phyloP scores from a whole-genome alignment of 1,284 basidiomycete genomes.

The Trichosporon sp. region DNA sequence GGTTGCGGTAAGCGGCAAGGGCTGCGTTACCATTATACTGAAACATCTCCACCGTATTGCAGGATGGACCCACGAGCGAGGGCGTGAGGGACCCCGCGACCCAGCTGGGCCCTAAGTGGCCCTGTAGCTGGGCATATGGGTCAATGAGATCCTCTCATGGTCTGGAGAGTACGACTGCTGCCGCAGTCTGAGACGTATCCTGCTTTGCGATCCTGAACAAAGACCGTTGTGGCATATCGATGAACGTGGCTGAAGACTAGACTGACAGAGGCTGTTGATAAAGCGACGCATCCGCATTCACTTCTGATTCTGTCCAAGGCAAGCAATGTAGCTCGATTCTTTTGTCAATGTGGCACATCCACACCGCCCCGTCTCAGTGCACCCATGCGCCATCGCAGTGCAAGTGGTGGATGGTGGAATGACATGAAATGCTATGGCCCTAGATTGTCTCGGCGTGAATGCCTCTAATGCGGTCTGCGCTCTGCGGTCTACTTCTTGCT shows the following conservation, averaged over 20 bases:
- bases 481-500: constrained; percentile 1
- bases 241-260: neutral
- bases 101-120: no score
- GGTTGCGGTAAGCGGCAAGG: neutral
- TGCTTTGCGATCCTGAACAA: neutral
- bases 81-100: no score
- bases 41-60: neutral
- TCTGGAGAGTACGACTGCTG: neutral
- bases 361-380: no score
- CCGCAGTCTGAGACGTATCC: neutral
- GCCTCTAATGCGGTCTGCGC: neutral
- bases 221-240: neutral
- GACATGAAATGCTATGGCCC: neutral
- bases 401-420: neutral
- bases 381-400: no score
- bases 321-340: no score
- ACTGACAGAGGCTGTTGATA: no score
- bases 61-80: no score
- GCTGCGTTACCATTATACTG: neutral
- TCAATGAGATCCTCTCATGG: no score
- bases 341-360: neutral
- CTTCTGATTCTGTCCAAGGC: no score
- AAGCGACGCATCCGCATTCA: no score
- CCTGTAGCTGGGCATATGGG: no score
- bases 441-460: no score